Conservation (phyloP, 257 asterid genomes). For the Solanum medicagineum region DNA sequence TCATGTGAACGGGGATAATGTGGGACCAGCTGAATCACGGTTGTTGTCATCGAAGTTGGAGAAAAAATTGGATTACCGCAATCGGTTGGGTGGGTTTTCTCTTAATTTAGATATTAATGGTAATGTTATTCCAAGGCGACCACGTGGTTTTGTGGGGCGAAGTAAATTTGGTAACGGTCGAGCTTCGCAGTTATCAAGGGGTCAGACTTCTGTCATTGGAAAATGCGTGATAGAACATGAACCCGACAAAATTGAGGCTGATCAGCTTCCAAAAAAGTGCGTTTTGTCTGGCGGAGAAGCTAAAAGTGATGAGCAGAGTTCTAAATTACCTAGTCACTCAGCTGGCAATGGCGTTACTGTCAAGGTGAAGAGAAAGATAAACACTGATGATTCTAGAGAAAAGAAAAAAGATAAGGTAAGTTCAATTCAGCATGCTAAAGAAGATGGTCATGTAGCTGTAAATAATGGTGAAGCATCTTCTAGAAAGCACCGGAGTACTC, state of each 20-base stretch:
- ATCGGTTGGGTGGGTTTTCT: slow-evolving; percentile 39
- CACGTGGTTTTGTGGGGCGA: slow-evolving; percentile 65
- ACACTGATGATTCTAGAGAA: slow-evolving; percentile 23
- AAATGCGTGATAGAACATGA: slow-evolving; percentile 24
- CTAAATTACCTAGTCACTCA: slow-evolving; percentile 13
- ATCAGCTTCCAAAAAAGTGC: neutral
- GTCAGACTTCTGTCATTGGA: slow-evolving; percentile 22
- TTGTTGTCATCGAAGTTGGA: slow-evolving; percentile 10
- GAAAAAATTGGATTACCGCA: slow-evolving; percentile 19
- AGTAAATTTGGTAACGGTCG: slow-evolving; percentile 32
- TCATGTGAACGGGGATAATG: slow-evolving; percentile 19
- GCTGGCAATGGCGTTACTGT: slow-evolving; percentile 17
- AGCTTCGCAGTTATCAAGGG: slow-evolving; percentile 16
- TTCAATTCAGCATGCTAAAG: slow-evolving; percentile 25
- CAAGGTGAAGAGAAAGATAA: slow-evolving; percentile 27
- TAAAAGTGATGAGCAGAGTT: slow-evolving; percentile 19
- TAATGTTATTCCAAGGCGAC: slow-evolving; percentile 67
- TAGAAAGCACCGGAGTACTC: slow-evolving; percentile 27
- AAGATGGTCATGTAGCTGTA: slow-evolving; percentile 11
- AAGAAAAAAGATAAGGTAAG: slow-evolving; percentile 11
- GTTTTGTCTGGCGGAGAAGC: slow-evolving; percentile 13
- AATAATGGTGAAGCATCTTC: slow-evolving; percentile 24
- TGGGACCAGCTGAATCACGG: slow-evolving; percentile 10
- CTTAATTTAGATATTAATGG: slow-evolving; percentile 47
- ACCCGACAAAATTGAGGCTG: slow-evolving; percentile 17